These are phyloP conservation scores for Trichosporon coremiiforme DNA, from an alignment of 1,284 basidiomycete genomes.

Conservation along the genomic window DNA sequence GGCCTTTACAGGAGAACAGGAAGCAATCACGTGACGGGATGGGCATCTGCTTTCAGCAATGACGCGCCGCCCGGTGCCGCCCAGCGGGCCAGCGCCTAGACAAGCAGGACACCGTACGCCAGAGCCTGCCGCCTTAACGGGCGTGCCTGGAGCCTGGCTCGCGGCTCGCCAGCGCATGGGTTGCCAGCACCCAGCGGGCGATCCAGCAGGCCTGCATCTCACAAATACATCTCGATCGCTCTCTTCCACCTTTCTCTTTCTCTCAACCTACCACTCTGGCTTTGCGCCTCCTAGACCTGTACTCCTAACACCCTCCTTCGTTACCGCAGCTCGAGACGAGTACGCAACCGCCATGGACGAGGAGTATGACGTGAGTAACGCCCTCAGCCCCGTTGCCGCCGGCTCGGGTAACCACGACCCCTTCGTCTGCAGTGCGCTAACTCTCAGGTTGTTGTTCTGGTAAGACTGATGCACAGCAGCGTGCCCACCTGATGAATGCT, in stretches of 20 bases:
- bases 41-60: slow-evolving; percentile 1
- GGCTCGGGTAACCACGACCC: background rate
- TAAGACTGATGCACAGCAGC: slow-evolving; percentile 32
- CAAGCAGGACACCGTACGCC: background rate
- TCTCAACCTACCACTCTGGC: slow-evolving; percentile 18
- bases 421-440: slow-evolving; percentile 13
- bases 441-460: slow-evolving; percentile 78
- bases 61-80: background rate
- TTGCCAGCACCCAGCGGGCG: background rate
- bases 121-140: slow-evolving; percentile 8
- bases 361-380: slow-evolving; percentile 56
- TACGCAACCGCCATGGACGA: slow-evolving; percentile 52
- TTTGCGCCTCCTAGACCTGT: slow-evolving; percentile 22
- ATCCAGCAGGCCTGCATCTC: background rate
- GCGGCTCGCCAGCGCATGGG: slow-evolving; percentile 16
- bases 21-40: background rate
- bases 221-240: slow-evolving; percentile 18
- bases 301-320: slow-evolving; percentile 25
- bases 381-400: background rate
- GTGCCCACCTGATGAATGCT: background rate
- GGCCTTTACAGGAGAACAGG: background rate
- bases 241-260: slow-evolving; percentile 19
- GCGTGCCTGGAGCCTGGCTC: slow-evolving; percentile 2
- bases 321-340: slow-evolving; percentile 22
- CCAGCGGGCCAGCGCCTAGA: background rate